Evolutionary conservation across 169 alveolate species (phyloP), one percentile per base, ranked within the genome.

Genomic region (Cytauxzoon felis): DNA sequence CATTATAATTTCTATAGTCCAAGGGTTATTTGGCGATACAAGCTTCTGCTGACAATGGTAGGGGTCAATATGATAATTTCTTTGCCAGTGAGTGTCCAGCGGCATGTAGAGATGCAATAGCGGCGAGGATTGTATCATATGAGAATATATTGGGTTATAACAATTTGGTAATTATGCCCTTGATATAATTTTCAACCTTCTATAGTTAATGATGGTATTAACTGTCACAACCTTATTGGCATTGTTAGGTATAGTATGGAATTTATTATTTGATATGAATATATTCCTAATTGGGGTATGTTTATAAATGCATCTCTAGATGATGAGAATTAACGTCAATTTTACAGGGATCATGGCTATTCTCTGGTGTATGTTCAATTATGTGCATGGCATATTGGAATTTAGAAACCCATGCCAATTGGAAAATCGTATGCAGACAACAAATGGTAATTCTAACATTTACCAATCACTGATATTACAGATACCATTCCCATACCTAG

Each of bases 11-110:
- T 3, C 24, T 53, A 33, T 57, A 76, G 86, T 43, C 66, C 26
- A 76, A 76, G 61, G 86, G 81, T 3, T 66, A 66, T 27, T 59
- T 63, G 38, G 86, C 86, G 18, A 43, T 76, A 29, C 86, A 76
- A 56, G 29, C 57, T 53, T 51, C 70, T 13, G 59, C 45, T 2
- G 62, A 61, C 36, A 64, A 41, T 48, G 70, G 64, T 40, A 67
- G 58, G 40, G 86, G 81, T 9, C 59, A 65, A 0, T 73, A 54
- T 59, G 60, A 63, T 36, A 66, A 66, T 21, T 29, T 76, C 36
- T 43, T 56, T 7, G 81, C 66, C 21, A 48, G 52, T 56, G 63
- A 56, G 60, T 76, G 86, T 54, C 80, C 86, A 18, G 63, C 64
- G 4, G 80, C 86, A 1, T 76, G 86, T 51, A 30, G 75, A 19